A percentile compares a stretch with the other conserved stretches of the same genome.
phyloP scores from a whole-genome alignment of 2,329 filamentous ascomycete species.

The Colletotrichum shisoi region DNA sequence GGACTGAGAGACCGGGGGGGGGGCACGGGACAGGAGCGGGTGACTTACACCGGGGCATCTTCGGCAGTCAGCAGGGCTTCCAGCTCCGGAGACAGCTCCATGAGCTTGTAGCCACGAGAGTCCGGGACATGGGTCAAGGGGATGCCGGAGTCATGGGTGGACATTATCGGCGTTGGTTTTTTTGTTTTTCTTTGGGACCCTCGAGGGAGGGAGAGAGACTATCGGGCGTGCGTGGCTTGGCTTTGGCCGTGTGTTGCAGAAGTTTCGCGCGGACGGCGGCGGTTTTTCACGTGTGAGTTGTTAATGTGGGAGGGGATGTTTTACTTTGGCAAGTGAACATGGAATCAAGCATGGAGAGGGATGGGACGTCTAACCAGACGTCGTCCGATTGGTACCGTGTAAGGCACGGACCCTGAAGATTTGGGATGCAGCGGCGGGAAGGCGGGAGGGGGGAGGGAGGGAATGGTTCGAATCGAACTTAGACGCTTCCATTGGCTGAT shows the following conservation, averaged over 20 bases:
- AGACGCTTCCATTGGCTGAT: background rate
- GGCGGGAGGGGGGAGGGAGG: too few species aligned
- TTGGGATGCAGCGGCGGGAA: constrained; percentile 3
- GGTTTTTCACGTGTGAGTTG: background rate
- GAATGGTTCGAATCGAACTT: background rate
- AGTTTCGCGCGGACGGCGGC: background rate
- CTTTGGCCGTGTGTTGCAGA: background rate
- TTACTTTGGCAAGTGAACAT: background rate
- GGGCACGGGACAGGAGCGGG: constrained; percentile 9
- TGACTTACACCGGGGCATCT: constrained; percentile 60
- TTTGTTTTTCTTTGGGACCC: too few species aligned
- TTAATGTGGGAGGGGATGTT: background rate
- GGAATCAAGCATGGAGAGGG: background rate
- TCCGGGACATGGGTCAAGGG: constrained; percentile 60
- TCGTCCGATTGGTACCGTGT: constrained; percentile 26
- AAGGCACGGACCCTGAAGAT: constrained; percentile 1
- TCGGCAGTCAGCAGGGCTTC: constrained; percentile 63
- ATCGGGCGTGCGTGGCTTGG: background rate
- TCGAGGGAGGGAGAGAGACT: background rate
- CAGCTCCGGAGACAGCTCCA: constrained; percentile 69
- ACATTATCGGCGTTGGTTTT: constrained; percentile 47
- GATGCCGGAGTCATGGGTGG: constrained; percentile 59
- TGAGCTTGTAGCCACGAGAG: constrained; percentile 63
- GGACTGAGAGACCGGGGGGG: constrained; percentile 10
- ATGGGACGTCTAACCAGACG: constrained; percentile 11